Base-by-base conservation (phyloP, 768 basidiomycete species). In the Multifurca ochricompacta region DNA sequence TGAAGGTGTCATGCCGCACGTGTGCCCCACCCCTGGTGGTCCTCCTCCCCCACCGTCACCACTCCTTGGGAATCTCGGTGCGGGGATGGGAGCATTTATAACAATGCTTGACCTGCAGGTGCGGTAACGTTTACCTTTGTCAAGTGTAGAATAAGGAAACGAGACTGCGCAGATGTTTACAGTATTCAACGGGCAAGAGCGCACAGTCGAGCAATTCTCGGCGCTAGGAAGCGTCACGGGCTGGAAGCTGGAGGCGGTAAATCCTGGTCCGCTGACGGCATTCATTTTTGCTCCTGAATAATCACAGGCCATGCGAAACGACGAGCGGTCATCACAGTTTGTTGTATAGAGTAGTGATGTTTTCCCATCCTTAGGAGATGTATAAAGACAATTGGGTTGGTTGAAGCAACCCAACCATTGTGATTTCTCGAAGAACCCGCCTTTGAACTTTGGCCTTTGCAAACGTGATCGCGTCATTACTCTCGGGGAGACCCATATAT, bases 121-220 rank as follows among this genome's bases (percentile, higher is more conserved):
- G 32, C 50, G 55, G 21, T n/a, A 10, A 25, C 23, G 10, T 25
- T 9, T 16, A n/a, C n/a, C n/a, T n/a, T n/a, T n/a, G n/a, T n/a
- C n/a, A n/a, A n/a, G n/a, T n/a, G n/a, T n/a, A n/a, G n/a, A n/a
- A n/a, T n/a, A n/a, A n/a, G n/a, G n/a, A n/a, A n/a, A n/a, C n/a
- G n/a, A n/a, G n/a, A n/a, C n/a, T n/a, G n/a, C 19, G 8, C 51
- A 69, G 68, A 68, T 71, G 68, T 40, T 67, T 47, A 63, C 58
- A 7, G 32, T 64, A 3, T 47, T 66, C 48, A 65, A 68, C 41
- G 68, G 65, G 9, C 53, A 65, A 51, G 70, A 70, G 44, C 64
- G 68, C 42, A 71, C 67, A 6, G 47, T 65, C n/a, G 56, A 54
- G 7, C 56, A 66, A 18, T 66, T 66, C 36, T n/a, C 59, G 5